Base-by-base conservation (phyloP, 1,139 yeast genomes). In the Saccharomyces hybrid region DNA sequence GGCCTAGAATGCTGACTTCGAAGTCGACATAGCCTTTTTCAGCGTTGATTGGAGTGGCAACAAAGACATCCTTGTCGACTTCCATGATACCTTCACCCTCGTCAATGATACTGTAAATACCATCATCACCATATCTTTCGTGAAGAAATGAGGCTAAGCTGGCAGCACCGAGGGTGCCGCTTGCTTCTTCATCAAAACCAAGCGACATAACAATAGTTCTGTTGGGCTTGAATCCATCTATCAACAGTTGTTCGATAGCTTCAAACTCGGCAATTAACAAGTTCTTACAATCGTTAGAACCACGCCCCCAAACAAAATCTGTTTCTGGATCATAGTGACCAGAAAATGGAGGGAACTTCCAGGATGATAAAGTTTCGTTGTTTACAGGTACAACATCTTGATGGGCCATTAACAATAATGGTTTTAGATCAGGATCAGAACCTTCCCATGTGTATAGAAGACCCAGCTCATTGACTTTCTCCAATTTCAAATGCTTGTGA, bases 381-480 rank as follows among this genome's bases (percentile, higher is more conserved):
- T 82, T 83, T n/a, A 87, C 86, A 0, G 96, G 96, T 13, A 88
- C 96, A 4, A 85, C 88, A 65, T 88, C 96, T 66, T 83, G 88
- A 68, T 88, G 96, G 2, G 93, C 90, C 70, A 84, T 78, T 47
- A 87, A 72, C 68, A 88, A 66, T 13, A 84, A 60, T 5, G 96
- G 96, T 66, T 84, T 82, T 62, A 84, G 72, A 2, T 64, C 56
- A 4, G 67, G 48, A 56, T 82, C 71, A 0, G 79, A 64, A 25
- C 95, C 95, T 59, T 80, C 71, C 85, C 88, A 84, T 28, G 83
- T 78, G 64, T 76, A 82, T 16, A 88, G 77, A 56, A 88, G 72
- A 0, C 90, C 93, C 59, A 82, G 79, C 41, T 81, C 77, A 64
- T 88, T 87, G 52, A 87, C 82, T 41, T 73, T 75, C 50, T 82